Conservation (phyloP, 2,329 filamentous ascomycete genomes). For the Anthostomella pinea region DNA sequence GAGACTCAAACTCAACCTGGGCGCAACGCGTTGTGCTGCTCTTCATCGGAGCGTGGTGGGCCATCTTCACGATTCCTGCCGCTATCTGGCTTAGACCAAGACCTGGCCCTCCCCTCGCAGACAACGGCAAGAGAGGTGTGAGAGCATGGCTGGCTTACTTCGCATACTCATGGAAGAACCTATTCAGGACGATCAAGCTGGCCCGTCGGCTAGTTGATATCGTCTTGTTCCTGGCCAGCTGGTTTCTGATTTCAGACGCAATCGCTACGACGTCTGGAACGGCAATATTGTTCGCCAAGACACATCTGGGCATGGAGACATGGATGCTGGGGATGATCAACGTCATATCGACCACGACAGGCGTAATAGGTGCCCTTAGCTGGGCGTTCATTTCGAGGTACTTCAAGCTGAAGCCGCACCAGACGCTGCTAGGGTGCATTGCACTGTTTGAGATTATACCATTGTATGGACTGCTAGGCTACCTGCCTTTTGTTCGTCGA, state of each 20-base stretch:
- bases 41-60: slow-evolving; percentile 89
- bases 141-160: slow-evolving; percentile 68
- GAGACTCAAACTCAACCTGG: slow-evolving; percentile 79
- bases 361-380: slow-evolving; percentile 82
- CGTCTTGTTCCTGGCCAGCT: slow-evolving; percentile 76
- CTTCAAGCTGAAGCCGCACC: slow-evolving; percentile 70
- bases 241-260: slow-evolving; percentile 92
- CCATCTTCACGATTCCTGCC: slow-evolving; percentile 82
- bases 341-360: slow-evolving; percentile 81
- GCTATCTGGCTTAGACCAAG: slow-evolving; percentile 84
- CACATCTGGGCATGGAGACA: slow-evolving; percentile 82
- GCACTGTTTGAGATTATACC: slow-evolving; percentile 89
- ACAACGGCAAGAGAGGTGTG: slow-evolving; percentile 36
- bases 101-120: slow-evolving; percentile 76
- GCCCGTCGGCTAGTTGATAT: slow-evolving; percentile 73
- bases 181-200: slow-evolving; percentile 75
- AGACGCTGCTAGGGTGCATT: slow-evolving; percentile 92
- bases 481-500: slow-evolving; percentile 72
- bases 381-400: slow-evolving; percentile 78
- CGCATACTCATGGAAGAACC: slow-evolving; percentile 77
- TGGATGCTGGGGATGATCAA: slow-evolving; percentile 89
- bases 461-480: slow-evolving; percentile 84
- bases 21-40: slow-evolving; percentile 85
- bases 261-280: slow-evolving; percentile 94
- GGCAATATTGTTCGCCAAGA: slow-evolving; percentile 94